phyloP scores from a whole-genome alignment of 176 grass and related monocot species.

The Alopecurus myosuroides region DNA sequence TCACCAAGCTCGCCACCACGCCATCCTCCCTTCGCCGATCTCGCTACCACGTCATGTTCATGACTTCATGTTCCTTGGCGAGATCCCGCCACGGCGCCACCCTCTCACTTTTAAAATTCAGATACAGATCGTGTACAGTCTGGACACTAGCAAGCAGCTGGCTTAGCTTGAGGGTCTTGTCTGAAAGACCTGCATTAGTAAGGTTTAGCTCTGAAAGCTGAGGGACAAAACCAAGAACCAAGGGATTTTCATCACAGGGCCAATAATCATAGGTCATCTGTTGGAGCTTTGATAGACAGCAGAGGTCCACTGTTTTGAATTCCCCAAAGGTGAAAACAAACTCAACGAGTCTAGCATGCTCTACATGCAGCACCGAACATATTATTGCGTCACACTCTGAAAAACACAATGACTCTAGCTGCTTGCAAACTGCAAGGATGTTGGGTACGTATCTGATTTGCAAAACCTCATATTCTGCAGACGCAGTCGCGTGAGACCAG shows the following conservation, averaged over 20 bases:
- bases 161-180: not conserved
- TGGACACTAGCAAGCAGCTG: not conserved
- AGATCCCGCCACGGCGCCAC: no score
- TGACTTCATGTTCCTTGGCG: no score
- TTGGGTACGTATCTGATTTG: not conserved
- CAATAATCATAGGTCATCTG: not conserved
- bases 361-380: not conserved
- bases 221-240: not conserved
- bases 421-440: not conserved
- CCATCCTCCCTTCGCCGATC: no score
- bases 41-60: no score
- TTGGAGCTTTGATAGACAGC: not conserved
- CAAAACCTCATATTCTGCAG: not conserved
- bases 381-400: not conserved
- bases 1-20: no score
- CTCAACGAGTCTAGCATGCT: not conserved
- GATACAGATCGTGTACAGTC: not conserved
- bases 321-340: not conserved
- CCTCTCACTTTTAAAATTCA: not conserved
- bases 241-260: not conserved
- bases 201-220: not conserved
- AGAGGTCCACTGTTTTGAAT: not conserved
- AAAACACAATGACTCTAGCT: not conserved
- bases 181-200: not conserved
- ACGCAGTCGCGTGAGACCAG: not conserved